Evolutionary conservation across 2,329 filamentous ascomycete genomes (phyloP), one percentile per base, ranked within the genome.

Genomic region (Talaromyces rugulosus): DNA sequence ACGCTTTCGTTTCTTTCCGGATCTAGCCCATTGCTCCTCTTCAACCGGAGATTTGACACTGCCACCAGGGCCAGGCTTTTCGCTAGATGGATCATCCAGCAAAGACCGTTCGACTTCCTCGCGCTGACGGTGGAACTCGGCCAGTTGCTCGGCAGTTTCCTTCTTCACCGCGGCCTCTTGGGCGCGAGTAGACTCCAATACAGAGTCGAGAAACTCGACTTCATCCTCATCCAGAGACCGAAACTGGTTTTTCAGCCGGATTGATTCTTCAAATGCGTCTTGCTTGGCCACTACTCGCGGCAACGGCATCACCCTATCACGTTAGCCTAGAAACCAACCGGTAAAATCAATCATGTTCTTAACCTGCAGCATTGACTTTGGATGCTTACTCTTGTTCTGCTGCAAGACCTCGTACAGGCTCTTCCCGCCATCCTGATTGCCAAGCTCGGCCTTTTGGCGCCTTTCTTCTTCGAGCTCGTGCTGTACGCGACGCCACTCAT

Each of bases 71-170:
- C 57, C 58, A 2, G 65, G 58, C 30, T 75, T 70, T 34, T 53
- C 62, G 12, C 66, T 73, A 5, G 72, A 69, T n/a, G 69, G 71
- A 27, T 75, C 72, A 53, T 78, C 78, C 9, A 76, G 61, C 9
- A 78, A 68, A 65, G 76, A 79, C 66, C 81, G 81, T 70, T 87
- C 85, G 0, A 81, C 83, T 64, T 85, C 82, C 65, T 87, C 84
- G 63, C 84, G 84, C 67, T 85, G 83, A 64, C 79, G 80, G 33
- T 85, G 81, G 66, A 88, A 89, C 1, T 78, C 68, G 47, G 86
- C 84, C 11, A 89, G 73, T 68, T 85, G 82, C 65, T 86, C 83
- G 5, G 77, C 75, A 0, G 85, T 88, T 66, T 88, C 84, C 66
- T 80, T 83, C 67, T 79, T 82, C 52, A 87, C 78, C 4, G 79